Evolutionary conservation across 78 protist species (phyloP).

Genomic region (Mantamonas sphyraenae): DNA sequence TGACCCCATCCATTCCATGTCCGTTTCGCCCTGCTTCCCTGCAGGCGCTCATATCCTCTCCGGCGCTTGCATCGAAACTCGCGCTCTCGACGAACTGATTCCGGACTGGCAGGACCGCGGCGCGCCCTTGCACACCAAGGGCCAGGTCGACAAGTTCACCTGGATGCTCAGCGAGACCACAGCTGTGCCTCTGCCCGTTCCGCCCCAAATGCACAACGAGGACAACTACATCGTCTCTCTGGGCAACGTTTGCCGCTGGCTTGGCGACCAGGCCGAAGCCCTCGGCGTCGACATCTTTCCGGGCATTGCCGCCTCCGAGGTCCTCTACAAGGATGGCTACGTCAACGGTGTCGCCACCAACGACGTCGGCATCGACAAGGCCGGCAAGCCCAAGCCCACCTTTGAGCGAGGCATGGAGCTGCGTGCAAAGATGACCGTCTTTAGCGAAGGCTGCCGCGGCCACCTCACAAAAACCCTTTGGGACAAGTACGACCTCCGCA

Average conservation of each 20-base stretch:
- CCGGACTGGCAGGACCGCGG: slow-evolving; percentile 89
- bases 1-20: not conserved
- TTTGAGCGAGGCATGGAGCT: slow-evolving; percentile 91
- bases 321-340: slow-evolving; percentile 51
- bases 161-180: slow-evolving; percentile 33
- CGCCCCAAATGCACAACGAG: slow-evolving; percentile 68
- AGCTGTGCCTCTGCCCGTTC: slow-evolving; percentile 18
- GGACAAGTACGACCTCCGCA: slow-evolving; percentile 54
- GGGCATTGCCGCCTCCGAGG: slow-evolving; percentile 78
- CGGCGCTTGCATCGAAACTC: slow-evolving; percentile 91
- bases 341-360: slow-evolving; percentile 77
- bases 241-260: slow-evolving; percentile 69
- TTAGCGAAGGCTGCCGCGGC: slow-evolving; percentile 94
- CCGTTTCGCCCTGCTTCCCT: not conserved
- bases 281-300: slow-evolving; percentile 91
- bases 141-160: slow-evolving; percentile 54
- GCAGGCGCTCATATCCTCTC: slow-evolving; percentile 80
- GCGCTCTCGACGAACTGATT: slow-evolving; percentile 81
- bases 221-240: slow-evolving; percentile 90
- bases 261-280: slow-evolving; percentile 84
- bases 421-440: slow-evolving; percentile 66
- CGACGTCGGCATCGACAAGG: slow-evolving; percentile 82
- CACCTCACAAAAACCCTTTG: slow-evolving; percentile 60
- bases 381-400: slow-evolving; percentile 36
- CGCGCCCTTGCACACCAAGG: slow-evolving; percentile 80